Conservation (phyloP, 768 basidiomycete species). For the Paxillus rubicundulus region DNA sequence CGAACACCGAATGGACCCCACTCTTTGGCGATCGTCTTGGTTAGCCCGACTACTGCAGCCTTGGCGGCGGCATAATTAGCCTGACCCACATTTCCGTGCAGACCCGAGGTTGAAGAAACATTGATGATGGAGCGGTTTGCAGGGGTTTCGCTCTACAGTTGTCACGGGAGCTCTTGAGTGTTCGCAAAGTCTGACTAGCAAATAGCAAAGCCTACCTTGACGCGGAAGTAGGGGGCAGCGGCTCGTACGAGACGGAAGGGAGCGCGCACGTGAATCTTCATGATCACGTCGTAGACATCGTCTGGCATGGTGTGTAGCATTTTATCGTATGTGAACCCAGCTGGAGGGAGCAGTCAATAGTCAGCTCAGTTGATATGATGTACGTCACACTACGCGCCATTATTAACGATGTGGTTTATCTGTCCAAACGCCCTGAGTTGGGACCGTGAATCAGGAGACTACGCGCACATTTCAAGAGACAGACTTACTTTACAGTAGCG, state of each 20-base stretch:
- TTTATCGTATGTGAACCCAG: conserved; percentile 79
- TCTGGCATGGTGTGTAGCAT: conserved; percentile 88
- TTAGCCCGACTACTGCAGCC: conserved; percentile 72
- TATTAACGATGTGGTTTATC: conserved; percentile 86
- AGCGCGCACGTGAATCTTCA: conserved; percentile 82
- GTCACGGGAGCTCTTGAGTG: not conserved
- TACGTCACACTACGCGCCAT: conserved; percentile 44
- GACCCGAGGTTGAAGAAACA: conserved; percentile 77
- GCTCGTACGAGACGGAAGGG: conserved; percentile 84
- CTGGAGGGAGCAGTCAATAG: conserved; percentile 27
- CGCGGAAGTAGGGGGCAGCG: conserved; percentile 80
- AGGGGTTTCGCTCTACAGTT: conserved; percentile 45
- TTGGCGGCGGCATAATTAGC: conserved; percentile 82
- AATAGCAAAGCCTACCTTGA: conserved; percentile 47
- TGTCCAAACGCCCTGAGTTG: conserved; percentile 69
- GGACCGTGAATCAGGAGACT: not conserved
- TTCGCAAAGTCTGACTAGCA: not conserved
- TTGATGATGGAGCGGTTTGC: conserved; percentile 78
- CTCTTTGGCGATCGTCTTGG: conserved; percentile 85
- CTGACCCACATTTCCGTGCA: conserved; percentile 87
- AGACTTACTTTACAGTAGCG: conserved; percentile 69
- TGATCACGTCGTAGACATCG: conserved; percentile 76
- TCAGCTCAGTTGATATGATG: not conserved
- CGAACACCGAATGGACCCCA: conserved; percentile 84
- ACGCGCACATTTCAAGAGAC: not conserved